Percentiles rank a stretch among this genome's conserved stretches.
Conservation (phyloP, 2,329 filamentous ascomycete species). For the Colletotrichum liriopes region DNA sequence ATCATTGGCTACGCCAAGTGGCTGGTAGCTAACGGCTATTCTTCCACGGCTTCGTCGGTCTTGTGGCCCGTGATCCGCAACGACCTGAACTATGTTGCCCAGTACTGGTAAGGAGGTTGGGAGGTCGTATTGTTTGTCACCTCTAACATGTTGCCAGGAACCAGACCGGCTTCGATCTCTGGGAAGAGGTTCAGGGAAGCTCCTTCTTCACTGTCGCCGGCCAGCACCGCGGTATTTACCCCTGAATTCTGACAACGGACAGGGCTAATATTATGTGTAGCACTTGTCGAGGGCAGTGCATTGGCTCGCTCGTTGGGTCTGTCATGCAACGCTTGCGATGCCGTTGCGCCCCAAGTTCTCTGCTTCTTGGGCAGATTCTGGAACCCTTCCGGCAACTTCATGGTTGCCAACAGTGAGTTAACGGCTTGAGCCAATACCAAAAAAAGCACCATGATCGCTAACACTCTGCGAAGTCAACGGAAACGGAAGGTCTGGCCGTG, state of each 20-base stretch:
- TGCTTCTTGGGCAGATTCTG: conserved; percentile 85
- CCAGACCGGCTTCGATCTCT: conserved; percentile 80
- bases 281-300: conserved; percentile 76
- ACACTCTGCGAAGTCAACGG: conserved; percentile 61
- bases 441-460: background rate
- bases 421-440: background rate
- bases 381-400: conserved; percentile 70
- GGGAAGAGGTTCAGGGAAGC: conserved; percentile 84
- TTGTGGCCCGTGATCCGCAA: conserved; percentile 84
- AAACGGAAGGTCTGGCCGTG: conserved; percentile 76
- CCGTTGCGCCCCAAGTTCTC: conserved; percentile 78
- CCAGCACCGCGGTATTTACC: conserved; percentile 74
- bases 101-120: conserved; percentile 71
- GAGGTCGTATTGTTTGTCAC: background rate
- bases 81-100: conserved; percentile 81
- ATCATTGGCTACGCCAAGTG: conserved; percentile 82
- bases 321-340: conserved; percentile 72
- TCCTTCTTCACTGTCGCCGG: conserved; percentile 85
- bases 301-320: conserved; percentile 77
- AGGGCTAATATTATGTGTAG: conserved; percentile 47
- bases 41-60: conserved; percentile 67
- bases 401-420: conserved; percentile 75
- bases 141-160: conserved; percentile 57
- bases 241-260: conserved; percentile 36
- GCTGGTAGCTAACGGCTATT: conserved; percentile 77